Percentiles rank a stretch among this genome's conserved stretches.
Conservation (phyloP, 2,329 filamentous ascomycete species). For the Nectriaceae sp. region DNA sequence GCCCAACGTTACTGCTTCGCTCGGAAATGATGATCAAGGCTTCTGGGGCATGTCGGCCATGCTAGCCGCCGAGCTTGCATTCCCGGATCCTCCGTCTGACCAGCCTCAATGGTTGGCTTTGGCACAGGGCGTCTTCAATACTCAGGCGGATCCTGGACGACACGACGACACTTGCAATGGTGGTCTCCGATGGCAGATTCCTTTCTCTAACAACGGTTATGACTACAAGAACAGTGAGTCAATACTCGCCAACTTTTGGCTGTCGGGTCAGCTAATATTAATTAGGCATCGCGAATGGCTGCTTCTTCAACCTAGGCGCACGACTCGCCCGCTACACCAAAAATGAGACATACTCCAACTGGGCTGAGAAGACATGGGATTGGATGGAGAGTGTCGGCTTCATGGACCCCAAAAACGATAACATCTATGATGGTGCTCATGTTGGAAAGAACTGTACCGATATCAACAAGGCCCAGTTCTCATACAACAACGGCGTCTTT, state of each 20-base stretch:
- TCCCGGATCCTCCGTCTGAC: constrained; percentile 53
- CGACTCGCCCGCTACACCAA: constrained; percentile 71
- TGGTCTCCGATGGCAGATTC: constrained; percentile 78
- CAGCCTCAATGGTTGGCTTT: constrained; percentile 57
- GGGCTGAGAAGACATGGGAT: constrained; percentile 64
- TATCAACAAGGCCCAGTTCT: constrained; percentile 59
- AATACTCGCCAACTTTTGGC: background rate
- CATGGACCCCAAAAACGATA: constrained; percentile 59
- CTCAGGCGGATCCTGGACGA: constrained; percentile 55
- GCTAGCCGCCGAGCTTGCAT: constrained; percentile 58
- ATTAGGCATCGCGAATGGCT: constrained; percentile 58
- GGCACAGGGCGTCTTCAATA: constrained; percentile 65
- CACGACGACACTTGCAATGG: constrained; percentile 57
- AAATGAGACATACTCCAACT: constrained; percentile 64
- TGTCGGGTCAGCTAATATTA: constrained; percentile 2
- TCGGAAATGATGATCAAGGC: constrained; percentile 67
- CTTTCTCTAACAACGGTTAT: constrained; percentile 72
- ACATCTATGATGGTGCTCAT: constrained; percentile 61
- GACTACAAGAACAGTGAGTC: constrained; percentile 67
- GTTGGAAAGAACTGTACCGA: constrained; percentile 54
- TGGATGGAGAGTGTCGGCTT: constrained; percentile 60
- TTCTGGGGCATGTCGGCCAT: constrained; percentile 70
- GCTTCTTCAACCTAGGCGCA: constrained; percentile 67
- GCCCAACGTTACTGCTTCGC: constrained; percentile 49
- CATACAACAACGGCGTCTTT: constrained; percentile 61